Percentiles rank a stretch among this genome's conserved stretches.
phyloP scores from a whole-genome alignment of 2,329 filamentous ascomycete species.

The Fusarium equiseti region DNA sequence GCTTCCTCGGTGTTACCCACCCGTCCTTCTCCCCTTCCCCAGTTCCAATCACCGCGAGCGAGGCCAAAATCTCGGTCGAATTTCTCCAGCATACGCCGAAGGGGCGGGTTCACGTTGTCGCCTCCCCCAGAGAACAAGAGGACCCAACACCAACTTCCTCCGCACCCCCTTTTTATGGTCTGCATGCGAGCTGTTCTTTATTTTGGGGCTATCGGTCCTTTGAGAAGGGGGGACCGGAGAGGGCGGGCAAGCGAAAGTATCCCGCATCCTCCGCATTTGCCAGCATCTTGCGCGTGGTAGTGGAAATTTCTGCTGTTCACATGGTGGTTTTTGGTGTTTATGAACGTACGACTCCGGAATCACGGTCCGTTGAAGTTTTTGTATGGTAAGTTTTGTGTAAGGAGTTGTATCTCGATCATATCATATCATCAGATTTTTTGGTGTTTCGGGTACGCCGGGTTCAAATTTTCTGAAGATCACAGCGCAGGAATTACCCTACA shows the following conservation, averaged over 20 bases:
- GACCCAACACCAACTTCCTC: constrained; percentile 19
- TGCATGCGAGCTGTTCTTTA: constrained; percentile 8
- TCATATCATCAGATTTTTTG: constrained; percentile 3
- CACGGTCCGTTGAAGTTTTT: not conserved
- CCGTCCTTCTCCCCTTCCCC: constrained; percentile 13
- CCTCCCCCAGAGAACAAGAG: constrained; percentile 28
- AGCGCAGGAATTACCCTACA: constrained; percentile 6
- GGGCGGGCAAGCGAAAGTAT: constrained; percentile 29
- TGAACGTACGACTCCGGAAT: constrained; percentile 16
- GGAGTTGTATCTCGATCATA: not conserved
- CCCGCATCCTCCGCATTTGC: constrained; percentile 37
- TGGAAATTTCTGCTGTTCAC: constrained; percentile 21
- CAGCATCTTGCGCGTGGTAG: constrained; percentile 3
- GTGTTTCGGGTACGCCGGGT: not conserved
- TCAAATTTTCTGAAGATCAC: accelerated
- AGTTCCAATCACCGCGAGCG: constrained; percentile 13
- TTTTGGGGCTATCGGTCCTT: constrained; percentile 33
- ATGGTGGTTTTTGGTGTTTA: not conserved
- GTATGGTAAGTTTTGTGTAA: not conserved
- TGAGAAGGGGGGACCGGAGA: constrained; percentile 5
- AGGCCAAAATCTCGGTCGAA: constrained; percentile 17
- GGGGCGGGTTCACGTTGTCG: constrained; percentile 2
- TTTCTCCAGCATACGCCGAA: constrained; percentile 21
- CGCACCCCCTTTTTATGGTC: constrained; percentile 22
- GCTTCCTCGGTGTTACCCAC: constrained; percentile 30